A percentile compares a stretch with the other conserved stretches of the same genome.
Evolutionary conservation across 331 rosid species (phyloP).

Genomic region (Telfairia occidentalis): DNA sequence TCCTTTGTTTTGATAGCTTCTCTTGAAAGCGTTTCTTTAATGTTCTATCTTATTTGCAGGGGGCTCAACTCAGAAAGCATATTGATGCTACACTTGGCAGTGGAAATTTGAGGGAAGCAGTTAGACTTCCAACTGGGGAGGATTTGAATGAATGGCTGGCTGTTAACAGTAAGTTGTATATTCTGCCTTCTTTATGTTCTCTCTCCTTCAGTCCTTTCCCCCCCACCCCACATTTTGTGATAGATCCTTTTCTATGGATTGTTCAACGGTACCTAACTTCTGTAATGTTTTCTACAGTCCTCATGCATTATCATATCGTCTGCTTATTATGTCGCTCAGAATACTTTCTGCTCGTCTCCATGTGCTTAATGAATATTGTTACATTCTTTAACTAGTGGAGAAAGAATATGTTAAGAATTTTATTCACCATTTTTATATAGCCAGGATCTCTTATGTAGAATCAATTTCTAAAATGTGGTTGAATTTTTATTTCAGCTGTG

Average conservation of each 20-base stretch:
- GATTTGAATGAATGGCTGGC: constrained; percentile 99
- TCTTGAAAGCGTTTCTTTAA: background rate
- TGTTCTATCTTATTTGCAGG: constrained; percentile 42
- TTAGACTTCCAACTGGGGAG: constrained; percentile 98
- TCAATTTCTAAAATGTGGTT: constrained; percentile 22
- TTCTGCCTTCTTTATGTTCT: background rate
- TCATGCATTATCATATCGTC: background rate
- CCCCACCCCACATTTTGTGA: no score
- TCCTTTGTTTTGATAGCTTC: background rate
- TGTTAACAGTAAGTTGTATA: constrained; percentile 62
- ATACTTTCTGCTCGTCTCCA: background rate
- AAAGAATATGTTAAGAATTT: background rate
- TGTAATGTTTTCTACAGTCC: background rate
- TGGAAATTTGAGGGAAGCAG: constrained; percentile 98
- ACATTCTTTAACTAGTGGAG: background rate
- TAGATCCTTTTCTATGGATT: background rate
- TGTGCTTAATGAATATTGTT: background rate
- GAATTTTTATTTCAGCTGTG: constrained; percentile 60
- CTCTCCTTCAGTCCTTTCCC: background rate
- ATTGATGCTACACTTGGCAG: constrained; percentile 98
- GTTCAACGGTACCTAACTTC: background rate
- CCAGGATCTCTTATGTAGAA: background rate
- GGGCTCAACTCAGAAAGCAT: constrained; percentile 96
- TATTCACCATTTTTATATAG: background rate
- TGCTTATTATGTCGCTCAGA: background rate